Percentiles rank a stretch among this genome's conserved stretches.
These are phyloP conservation scores for Alternaria hordeiaustralica DNA, from an alignment of 2,329 filamentous ascomycete species.

Conservation along the genomic window DNA sequence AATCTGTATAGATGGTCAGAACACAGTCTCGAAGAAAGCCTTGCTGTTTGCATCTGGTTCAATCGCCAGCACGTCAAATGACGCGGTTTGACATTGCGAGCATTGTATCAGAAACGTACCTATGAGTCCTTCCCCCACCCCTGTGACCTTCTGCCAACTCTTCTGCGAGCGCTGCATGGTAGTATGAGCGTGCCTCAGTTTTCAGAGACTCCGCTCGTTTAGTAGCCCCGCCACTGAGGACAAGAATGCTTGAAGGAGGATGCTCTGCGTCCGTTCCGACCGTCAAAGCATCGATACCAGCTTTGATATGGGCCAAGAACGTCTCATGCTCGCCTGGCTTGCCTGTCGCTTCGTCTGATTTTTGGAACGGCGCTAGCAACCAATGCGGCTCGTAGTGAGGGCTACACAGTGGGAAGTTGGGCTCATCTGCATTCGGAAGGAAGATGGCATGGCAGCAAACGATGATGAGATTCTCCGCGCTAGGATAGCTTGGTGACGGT, in stretches of 20 bases:
- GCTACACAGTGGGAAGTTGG: constrained; percentile 36
- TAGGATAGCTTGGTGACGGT: constrained; percentile 32
- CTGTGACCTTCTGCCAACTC: constrained; percentile 30
- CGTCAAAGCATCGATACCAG: constrained; percentile 64
- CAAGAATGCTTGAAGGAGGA: constrained; percentile 55
- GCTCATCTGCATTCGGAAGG: constrained; percentile 40
- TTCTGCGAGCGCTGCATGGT: constrained; percentile 39
- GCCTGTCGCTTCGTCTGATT: constrained; percentile 41
- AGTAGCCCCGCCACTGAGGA: constrained; percentile 73
- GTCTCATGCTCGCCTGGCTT: constrained; percentile 75
- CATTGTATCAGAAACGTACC: neutral
- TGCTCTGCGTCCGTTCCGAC: constrained; percentile 52
- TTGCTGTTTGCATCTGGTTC: neutral
- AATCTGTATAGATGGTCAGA: constrained; percentile 11
- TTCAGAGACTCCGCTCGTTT: constrained; percentile 33
- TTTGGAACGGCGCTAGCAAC: constrained; percentile 78
- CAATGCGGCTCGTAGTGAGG: constrained; percentile 53
- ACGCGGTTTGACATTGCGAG: too few relatives aligned
- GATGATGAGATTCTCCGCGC: constrained; percentile 66
- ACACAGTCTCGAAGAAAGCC: neutral
- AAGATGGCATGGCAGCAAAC: constrained; percentile 89
- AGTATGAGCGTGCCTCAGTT: constrained; percentile 48
- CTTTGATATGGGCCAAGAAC: constrained; percentile 76
- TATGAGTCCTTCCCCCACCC: constrained; percentile 30
- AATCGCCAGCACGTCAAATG: neutral